A percentile compares a stretch with the other conserved stretches of the same genome.
phyloP scores from a whole-genome alignment of 495 filamentous ascomycete genomes.

The Annulohypoxylon bovei region DNA sequence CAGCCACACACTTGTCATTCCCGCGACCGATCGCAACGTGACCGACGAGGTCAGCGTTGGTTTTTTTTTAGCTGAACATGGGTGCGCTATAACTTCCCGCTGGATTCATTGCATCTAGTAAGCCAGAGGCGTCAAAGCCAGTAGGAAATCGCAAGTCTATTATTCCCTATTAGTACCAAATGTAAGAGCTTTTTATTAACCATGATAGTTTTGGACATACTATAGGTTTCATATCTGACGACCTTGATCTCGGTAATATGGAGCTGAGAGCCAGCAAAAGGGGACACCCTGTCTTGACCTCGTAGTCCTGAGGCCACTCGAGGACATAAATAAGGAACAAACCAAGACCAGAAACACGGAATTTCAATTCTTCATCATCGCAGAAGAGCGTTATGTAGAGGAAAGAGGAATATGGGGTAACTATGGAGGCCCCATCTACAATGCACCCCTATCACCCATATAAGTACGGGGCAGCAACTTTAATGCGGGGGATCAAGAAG shows the following conservation, averaged over 20 bases:
- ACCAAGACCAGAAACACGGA: neutral
- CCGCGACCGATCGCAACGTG: constrained; percentile 88
- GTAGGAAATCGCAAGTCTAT: constrained; percentile 90
- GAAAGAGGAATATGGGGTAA: neutral
- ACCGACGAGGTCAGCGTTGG: constrained; percentile 13
- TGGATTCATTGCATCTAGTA: constrained; percentile 97
- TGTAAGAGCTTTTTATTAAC: neutral
- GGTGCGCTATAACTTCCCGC: constrained; percentile 89
- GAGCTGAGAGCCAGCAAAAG: too few species aligned
- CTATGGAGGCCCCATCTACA: neutral
- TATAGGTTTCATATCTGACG: neutral
- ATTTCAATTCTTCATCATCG: neutral
- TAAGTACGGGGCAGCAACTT: neutral
- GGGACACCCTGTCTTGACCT: too few species aligned
- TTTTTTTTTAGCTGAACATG: neutral
- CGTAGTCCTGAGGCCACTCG: too few species aligned
- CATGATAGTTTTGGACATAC: neutral
- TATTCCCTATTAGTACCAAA: neutral
- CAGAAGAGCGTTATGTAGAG: neutral
- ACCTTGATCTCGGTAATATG: too few species aligned
- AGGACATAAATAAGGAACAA: neutral
- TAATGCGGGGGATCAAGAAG: neutral
- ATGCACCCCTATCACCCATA: neutral
- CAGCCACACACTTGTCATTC: constrained; percentile 89
- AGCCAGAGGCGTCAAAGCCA: constrained; percentile 92